Evolutionary conservation across 768 basidiomycete species (phyloP).

Genomic region (Strobilomyces echinocephalus): DNA sequence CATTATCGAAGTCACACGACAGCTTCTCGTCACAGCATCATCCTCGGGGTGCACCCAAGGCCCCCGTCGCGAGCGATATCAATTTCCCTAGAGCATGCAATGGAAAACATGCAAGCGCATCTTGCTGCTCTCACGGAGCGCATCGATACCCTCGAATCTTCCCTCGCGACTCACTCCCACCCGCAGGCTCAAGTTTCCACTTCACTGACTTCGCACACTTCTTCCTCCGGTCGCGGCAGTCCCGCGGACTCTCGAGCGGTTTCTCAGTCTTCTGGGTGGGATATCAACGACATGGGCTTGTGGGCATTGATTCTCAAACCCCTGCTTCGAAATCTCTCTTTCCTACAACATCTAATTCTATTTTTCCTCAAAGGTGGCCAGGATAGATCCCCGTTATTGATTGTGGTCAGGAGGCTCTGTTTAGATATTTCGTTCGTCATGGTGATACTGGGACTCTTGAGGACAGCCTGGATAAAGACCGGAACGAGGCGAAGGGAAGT

Average conservation of each 20-base stretch:
- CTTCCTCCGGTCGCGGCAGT: constrained; percentile 35
- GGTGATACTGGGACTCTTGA: constrained; percentile 54
- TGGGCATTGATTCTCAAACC: constrained; percentile 75
- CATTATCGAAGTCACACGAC: constrained; percentile 34
- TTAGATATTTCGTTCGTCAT: constrained; percentile 75
- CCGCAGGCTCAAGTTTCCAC: constrained; percentile 36
- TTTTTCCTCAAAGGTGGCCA: constrained; percentile 56
- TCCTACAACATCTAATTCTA: constrained; percentile 44
- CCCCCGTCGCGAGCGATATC: constrained; percentile 38
- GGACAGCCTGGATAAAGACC: constrained; percentile 61
- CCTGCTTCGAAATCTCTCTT: constrained; percentile 45
- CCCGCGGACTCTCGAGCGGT: constrained; percentile 31
- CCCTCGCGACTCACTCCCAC: constrained; percentile 30
- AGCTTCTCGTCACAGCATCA: constrained; percentile 32
- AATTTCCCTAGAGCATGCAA: constrained; percentile 57
- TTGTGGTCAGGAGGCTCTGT: constrained; percentile 68
- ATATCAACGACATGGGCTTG: constrained; percentile 77
- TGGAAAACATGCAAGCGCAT: constrained; percentile 78
- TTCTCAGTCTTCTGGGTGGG: constrained; percentile 44
- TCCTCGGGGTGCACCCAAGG: constrained; percentile 32
- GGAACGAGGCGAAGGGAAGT: constrained; percentile 69
- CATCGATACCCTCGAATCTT: constrained; percentile 61
- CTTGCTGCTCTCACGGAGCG: constrained; percentile 79
- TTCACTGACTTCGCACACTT: constrained; percentile 13
- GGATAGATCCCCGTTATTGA: constrained; percentile 57